These are phyloP conservation scores for Grosmannia clavigera DNA, from an alignment of 2,329 filamentous ascomycete species.

Conservation along the genomic window DNA sequence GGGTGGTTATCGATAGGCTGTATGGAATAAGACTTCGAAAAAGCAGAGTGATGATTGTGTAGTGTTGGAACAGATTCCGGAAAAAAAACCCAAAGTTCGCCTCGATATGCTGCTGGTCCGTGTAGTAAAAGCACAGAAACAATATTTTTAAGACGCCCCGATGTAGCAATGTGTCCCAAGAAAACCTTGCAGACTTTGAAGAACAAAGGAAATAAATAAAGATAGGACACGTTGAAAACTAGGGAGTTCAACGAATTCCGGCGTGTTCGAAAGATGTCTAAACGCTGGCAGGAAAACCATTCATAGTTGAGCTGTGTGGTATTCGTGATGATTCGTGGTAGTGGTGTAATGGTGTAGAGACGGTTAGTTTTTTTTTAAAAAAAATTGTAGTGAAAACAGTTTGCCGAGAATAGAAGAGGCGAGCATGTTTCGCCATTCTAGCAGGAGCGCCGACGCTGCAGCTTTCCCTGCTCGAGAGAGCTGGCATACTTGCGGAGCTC, in stretches of 20 bases:
- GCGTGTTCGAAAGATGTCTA: background rate
- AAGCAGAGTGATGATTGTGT: background rate
- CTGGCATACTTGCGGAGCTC: conserved; percentile 79
- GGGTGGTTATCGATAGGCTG: background rate
- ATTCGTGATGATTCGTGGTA: background rate
- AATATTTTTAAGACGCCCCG: conserved; percentile 5
- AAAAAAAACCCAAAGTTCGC: background rate
- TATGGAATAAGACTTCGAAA: background rate
- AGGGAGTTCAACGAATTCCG: background rate
- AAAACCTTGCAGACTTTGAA: background rate
- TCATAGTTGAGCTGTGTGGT: background rate
- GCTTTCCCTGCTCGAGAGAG: conserved; percentile 72
- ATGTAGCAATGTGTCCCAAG: background rate
- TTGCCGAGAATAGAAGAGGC: background rate
- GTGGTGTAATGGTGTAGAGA: background rate
- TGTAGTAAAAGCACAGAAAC: background rate
- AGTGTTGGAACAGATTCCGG: background rate
- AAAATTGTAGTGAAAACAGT: background rate
- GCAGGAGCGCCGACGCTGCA: conserved; percentile 44
- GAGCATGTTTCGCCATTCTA: conserved; percentile 15
- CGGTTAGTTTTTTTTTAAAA: background rate
- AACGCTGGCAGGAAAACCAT: background rate
- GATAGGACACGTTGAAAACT: background rate
- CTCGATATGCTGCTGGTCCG: background rate
- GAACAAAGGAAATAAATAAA: background rate